Base-by-base conservation (phyloP, 139 green algal genomes). In the Chlorella sp. region DNA sequence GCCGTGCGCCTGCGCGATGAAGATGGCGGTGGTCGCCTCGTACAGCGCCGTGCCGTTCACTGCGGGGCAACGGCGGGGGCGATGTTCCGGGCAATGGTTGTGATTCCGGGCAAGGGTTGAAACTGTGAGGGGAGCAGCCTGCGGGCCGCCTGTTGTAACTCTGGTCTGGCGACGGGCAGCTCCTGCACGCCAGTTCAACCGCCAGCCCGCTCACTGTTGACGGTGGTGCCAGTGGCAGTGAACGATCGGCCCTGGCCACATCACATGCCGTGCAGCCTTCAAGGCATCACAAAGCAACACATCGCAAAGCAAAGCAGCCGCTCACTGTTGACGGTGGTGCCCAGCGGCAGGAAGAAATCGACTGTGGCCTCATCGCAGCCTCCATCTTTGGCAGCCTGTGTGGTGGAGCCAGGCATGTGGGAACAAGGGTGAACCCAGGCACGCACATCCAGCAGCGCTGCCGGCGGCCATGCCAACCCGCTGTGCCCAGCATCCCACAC, bases 31-130 rank as follows among this genome's bases (percentile, higher is more conserved):
- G 54, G 76, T 79, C 3, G 92, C 91, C 73, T 94, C 92, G 51
- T 94, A 94, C 60, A 94, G 88, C 41, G 92, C 92, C 1, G 91
- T 94, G 54, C 92, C 92, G 75, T 89, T 89, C 89, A 94, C 51
- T 60, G 51, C 51, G n/a, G n/a, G n/a, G n/a, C n/a, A n/a, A n/a
- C n/a, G n/a, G n/a, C n/a, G n/a, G n/a, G n/a, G n/a, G n/a, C n/a
- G n/a, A n/a, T n/a, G n/a, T n/a, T n/a, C n/a, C n/a, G n/a, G n/a
- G n/a, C n/a, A n/a, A n/a, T n/a, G n/a, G n/a, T n/a, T n/a, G n/a
- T n/a, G n/a, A n/a, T n/a, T n/a, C n/a, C n/a, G n/a, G n/a, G n/a
- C n/a, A n/a, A n/a, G n/a, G 16, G 11, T 7, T 16, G 13, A 60
- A 60, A 60, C 51, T 60, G 51, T 60, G 46, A 54, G 46, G n/a